Evolutionary conservation across 768 basidiomycete species (phyloP), one percentile per base, ranked within the genome.

Genomic region (Trametes cinnabarina): DNA sequence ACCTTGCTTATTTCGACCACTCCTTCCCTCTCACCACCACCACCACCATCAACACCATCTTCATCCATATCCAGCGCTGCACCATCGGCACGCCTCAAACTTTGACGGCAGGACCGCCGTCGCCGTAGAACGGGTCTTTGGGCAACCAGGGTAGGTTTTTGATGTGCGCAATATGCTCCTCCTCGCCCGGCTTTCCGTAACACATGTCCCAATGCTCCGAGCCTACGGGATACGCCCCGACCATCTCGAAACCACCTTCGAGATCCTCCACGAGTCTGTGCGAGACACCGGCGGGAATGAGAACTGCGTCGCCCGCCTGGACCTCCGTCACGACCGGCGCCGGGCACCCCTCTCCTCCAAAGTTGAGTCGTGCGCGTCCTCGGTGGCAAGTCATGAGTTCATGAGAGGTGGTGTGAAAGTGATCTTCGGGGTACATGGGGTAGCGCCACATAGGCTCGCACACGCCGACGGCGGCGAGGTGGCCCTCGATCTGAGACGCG

Each of bases 401-500:
- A 69, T 78, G 73, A 12, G 73, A 73, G 39, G 73, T 77, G n/a
- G 72, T 73, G 59, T 79, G 76, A 63, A 73, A 79, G 61, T 79
- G 76, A 23, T 72, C 69, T 25, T 67, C 67, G 41, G 52, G 60
- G 67, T 77, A 78, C 75, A 77, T 77, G 23, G 74, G 71, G 64
- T 73, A 79, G 14, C 73, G 71, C 76, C 78, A 77, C 53, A 73
- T 69, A 3, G 77, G 77, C 34, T 58, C 57, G n/a, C 72, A 71
- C 15, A 73, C 72, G 9, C 71, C 75, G 25, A 73, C 62, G 26
- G 55, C 65, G 15, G 43, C 41, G 32, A 79, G 60, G 60, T 78
- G 73, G 17, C 66, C 57, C 47, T 77, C 74, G 54, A 78, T 69
- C 25, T 62, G 52, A 17, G 59, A 39, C 2, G 69, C 46, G 9